Evolutionary conservation across 2,329 filamentous ascomycete genomes (phyloP).

Genomic region (Sarocladiaceae sp.): DNA sequence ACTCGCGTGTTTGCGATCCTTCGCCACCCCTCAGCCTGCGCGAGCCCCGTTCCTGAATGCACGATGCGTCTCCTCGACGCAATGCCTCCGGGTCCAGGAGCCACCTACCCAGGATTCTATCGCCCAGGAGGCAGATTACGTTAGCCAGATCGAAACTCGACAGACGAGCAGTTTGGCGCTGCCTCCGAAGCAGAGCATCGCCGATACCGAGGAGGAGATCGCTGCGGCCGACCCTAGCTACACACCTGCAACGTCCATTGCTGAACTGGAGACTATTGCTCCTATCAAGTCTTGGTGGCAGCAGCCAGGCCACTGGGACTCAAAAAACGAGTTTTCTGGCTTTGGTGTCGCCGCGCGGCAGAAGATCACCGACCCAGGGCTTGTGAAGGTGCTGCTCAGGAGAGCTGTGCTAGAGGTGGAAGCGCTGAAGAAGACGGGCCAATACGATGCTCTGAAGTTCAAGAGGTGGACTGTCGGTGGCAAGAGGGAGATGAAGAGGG

Average conservation of each 20-base stretch:
- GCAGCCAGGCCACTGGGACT: slow-evolving; percentile 42
- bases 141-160: neutral
- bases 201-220: slow-evolving; percentile 24
- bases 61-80: slow-evolving; percentile 29
- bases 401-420: slow-evolving; percentile 48
- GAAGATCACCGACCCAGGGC: slow-evolving; percentile 34
- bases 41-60: slow-evolving; percentile 21
- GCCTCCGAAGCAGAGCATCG: slow-evolving; percentile 25
- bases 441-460: slow-evolving; percentile 23
- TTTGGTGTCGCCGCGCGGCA: slow-evolving; percentile 30
- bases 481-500: slow-evolving; percentile 26
- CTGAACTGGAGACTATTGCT: slow-evolving; percentile 39
- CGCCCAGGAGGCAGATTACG: slow-evolving; percentile 1
- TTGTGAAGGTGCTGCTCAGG: slow-evolving; percentile 42
- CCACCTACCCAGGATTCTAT: slow-evolving; percentile 16
- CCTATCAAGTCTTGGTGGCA: slow-evolving; percentile 47
- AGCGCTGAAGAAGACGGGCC: slow-evolving; percentile 30
- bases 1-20: slow-evolving; percentile 23
- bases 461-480: slow-evolving; percentile 27
- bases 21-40: slow-evolving; percentile 16
- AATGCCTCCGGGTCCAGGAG: neutral
- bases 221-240: slow-evolving; percentile 31
- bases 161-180: slow-evolving; percentile 20
- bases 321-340: slow-evolving; percentile 35
- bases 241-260: slow-evolving; percentile 37